Evolutionary conservation across 2,329 filamentous ascomycete genomes (phyloP), one percentile per base, ranked within the genome.

Genomic region (Pseudogymnoascus sp.): DNA sequence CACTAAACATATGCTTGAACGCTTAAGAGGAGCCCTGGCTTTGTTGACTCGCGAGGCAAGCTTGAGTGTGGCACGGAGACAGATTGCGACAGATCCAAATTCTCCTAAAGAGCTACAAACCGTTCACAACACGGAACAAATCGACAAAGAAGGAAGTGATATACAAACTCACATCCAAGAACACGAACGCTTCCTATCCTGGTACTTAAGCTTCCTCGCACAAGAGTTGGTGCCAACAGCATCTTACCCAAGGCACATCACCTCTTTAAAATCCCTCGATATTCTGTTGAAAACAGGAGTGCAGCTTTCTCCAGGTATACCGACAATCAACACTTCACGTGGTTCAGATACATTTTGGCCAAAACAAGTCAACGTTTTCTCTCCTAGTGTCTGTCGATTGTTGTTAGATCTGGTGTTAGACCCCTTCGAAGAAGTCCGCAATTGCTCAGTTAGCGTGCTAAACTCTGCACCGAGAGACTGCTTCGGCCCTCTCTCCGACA

Each of bases 371-470:
- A 67, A 77, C 2, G 74, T 76, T 14, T 72, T 72, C 11, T 81
- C 84, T 56, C 67, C 69, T 2, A 78, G 75, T 0, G 84, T 88
- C 77, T 75, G 84, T 10, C 81, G 89, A 59, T 79, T 87, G 4
- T 78, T 98, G 6, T 78, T 93, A 12, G 91, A 96, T 73, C 82
- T 96, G 22, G 76, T 96, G 6, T 80, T 96, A 71, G 90, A 99
- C 70, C 91, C 93, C 0, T 99, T 96, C 70, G 95, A 98, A 63
- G 95, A 99, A 74, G 89, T 98, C 4, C 83, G 93, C 68, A 85
- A 83, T 46, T 75, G 77, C 38, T 81, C 85, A 2, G 77, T 80
- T 0, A 75, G 74, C 1, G 76, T 86, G 2, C 69, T 89, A 28
- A 79, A 78, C 61, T 69, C 83, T n/a, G 78, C 84, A 41, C 75